Base-by-base conservation (phyloP, 306 rosid genomes). In the Sphenostylis stenocarpa region DNA sequence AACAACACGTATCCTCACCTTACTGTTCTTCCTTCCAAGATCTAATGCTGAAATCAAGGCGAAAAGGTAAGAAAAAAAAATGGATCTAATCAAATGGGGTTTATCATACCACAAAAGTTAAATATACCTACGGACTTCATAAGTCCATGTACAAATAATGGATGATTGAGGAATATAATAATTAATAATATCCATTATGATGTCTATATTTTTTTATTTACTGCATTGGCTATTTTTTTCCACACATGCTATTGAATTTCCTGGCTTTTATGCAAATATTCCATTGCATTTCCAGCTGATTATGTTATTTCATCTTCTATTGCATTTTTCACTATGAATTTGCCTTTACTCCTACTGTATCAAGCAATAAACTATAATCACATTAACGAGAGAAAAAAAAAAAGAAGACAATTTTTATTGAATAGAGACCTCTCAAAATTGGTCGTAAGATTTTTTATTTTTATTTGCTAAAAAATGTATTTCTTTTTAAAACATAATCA, bases 291-390 rank as follows among this genome's bases (percentile, higher is more conserved):
- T 48, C 47, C 71, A 4, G 41, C 55, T n/a, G 6, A 36, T 65
- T 57, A 21, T 56, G 61, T 73, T 66, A 85, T 83, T 74, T 48
- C 36, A n/a, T n/a, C n/a, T n/a, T n/a, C n/a, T n/a, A n/a, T n/a
- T n/a, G n/a, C n/a, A 67, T 74, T 51, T 44, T 61, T 58, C 52
- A 64, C 28, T 55, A 23, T 55, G 7, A 55, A 23, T 11, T 55
- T 55, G 16, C 23, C 14, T 55, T 23, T 55, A 55, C n/a, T 24
- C 31, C 31, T 21, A 20, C 21, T 20, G 23, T 3, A 52, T 3
- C 4, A 48, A 48, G 10, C n/a, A 48, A 48, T 48, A 48, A 17
- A 47, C 15, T 47, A 47, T 17, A 49, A 17, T 49, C 56, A 7
- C 8, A 19, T 19, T 7, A 8, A 51, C 7, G 57, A 19, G 14